Evolutionary conservation across 768 basidiomycete species (phyloP).

Genomic region (Macrolepiota dolichaula): DNA sequence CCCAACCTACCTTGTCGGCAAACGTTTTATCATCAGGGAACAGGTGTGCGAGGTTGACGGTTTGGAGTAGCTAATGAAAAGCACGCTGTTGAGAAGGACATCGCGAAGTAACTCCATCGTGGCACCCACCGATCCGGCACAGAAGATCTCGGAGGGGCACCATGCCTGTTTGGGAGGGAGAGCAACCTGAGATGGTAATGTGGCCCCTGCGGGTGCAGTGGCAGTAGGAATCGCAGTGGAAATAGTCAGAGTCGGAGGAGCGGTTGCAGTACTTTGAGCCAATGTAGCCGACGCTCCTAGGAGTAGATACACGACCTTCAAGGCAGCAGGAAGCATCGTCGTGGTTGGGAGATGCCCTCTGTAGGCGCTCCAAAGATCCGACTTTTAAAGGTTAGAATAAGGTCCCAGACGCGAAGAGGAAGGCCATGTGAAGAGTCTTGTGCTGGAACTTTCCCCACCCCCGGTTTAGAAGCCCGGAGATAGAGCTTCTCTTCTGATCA

Average conservation of each 20-base stretch:
- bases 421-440: background rate
- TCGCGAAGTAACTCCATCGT: conserved; percentile 1
- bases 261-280: conserved; percentile 7
- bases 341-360: background rate
- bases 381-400: background rate
- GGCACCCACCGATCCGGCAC: conserved; percentile 64
- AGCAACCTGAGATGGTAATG: conserved; percentile 63
- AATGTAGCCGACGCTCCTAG: background rate
- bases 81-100: conserved; percentile 11
- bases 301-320: conserved; percentile 1
- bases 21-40: conserved; percentile 86
- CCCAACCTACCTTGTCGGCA: conserved; percentile 57
- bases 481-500: background rate
- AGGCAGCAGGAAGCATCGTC: background rate
- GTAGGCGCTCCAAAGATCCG: background rate
- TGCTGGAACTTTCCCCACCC: background rate
- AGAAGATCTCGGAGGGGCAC: conserved; percentile 78
- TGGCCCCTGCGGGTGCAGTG: conserved; percentile 45
- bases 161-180: conserved; percentile 70
- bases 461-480: background rate
- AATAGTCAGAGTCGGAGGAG: conserved; percentile 35
- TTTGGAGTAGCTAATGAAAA: conserved; percentile 67
- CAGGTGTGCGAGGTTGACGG: conserved; percentile 73
- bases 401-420: background rate
- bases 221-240: conserved; percentile 66